phyloP scores from a whole-genome alignment of 352 stramenopile genomes.

The Globisporangium perplexum region DNA sequence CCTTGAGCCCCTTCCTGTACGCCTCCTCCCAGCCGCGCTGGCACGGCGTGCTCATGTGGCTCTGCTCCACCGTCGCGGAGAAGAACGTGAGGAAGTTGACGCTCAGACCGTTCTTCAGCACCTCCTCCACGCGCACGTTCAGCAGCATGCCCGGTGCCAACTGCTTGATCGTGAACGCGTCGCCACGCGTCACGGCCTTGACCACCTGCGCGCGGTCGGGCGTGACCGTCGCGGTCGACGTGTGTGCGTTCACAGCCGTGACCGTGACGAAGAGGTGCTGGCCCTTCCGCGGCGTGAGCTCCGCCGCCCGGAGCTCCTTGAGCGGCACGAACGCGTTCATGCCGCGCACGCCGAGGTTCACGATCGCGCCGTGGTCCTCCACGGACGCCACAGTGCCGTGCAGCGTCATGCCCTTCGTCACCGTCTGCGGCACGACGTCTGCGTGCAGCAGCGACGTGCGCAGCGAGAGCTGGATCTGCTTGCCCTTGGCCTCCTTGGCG shows the following conservation, averaged over 20 bases:
- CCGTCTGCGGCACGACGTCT: constrained; percentile 48
- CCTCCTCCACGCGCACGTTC: constrained; percentile 89
- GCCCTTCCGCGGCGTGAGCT: constrained; percentile 29
- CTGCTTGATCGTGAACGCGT: constrained; percentile 84
- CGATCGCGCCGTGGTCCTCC: constrained; percentile 93
- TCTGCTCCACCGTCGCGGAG: constrained; percentile 81
- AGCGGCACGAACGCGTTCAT: constrained; percentile 70
- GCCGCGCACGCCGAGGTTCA: constrained; percentile 86
- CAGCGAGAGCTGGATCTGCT: constrained; percentile 90
- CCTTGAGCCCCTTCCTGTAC: constrained; percentile 83
- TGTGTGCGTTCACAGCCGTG: constrained; percentile 71
- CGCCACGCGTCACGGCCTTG: constrained; percentile 76
- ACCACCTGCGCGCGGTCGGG: constrained; percentile 53
- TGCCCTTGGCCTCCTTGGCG: constrained; percentile 65
- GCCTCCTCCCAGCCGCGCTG: constrained; percentile 64
- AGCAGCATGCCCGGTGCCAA: constrained; percentile 91
- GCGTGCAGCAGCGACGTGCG: constrained; percentile 83
- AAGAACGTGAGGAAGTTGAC: constrained; percentile 91
- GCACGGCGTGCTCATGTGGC: constrained; percentile 85
- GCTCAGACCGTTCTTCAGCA: constrained; percentile 76
- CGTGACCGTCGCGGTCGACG: constrained; percentile 65
- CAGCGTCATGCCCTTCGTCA: constrained; percentile 70
- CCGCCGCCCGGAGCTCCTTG: constrained; percentile 53
- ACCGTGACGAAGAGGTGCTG: constrained; percentile 72
- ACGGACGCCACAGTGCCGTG: constrained; percentile 86